Base-by-base conservation (phyloP, 495 filamentous ascomycete genomes). In the Penicillium atrosanguineum region DNA sequence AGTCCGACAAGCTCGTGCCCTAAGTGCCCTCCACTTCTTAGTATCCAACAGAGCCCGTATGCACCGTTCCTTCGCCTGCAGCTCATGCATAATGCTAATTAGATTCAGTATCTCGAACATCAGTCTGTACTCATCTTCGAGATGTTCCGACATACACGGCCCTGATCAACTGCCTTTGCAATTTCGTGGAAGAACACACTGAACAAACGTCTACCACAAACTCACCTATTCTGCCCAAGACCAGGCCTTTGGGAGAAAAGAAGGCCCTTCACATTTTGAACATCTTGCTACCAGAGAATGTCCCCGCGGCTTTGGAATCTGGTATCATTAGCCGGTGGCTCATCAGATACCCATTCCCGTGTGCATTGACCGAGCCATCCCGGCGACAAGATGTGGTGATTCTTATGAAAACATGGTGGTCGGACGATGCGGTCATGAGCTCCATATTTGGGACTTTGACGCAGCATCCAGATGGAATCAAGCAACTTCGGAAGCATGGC, bases 271-370 rank as follows among this genome's bases (percentile, higher is more conserved):
- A 59, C 1, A 67, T 67, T n/a, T 48, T 78, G 15, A 72, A 72
- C 25, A 56, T 69, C 4, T 60, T 77, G 14, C 62, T 78, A 5
- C 68, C 60, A 20, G 68, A 72, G 37, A 72, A 75, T 31, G 54
- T 75, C 2, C 62, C 73, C 0, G 67, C 55, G 12, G 74, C 72
- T 3, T 38, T 76, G 28, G 68, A 75, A 53, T 73, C 76, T 3
- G 76, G 76, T 8, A 51, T 82, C 4, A 55, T 82, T 16, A 73
- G 67, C 38, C 67, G 71, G 4, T 82, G 79, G 79, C 70, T 82
- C 7, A 50, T 46, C 44, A 70, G 73, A 20, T 82, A 81, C 52
- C 79, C 79, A 5, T 81, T 79, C 39, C 75, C 75, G 15, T 79
- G 74, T 39, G 69, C 66, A 26, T 40, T 59, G 39, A 48, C 58